These are phyloP conservation scores for Bretschneidera sinensis DNA, from an alignment of 345 rosid species.

Conservation along the genomic window DNA sequence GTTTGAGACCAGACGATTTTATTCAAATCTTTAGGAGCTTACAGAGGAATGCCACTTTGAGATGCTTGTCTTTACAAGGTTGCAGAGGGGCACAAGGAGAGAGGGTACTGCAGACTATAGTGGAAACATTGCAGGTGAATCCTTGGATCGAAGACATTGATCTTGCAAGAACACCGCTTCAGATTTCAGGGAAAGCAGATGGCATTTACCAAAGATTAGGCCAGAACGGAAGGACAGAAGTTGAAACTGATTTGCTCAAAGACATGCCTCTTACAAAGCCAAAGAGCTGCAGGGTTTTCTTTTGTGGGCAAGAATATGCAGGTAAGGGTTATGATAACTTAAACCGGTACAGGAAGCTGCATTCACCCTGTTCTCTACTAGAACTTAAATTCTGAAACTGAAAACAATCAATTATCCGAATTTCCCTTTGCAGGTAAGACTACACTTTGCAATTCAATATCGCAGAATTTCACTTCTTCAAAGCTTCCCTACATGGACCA, in stretches of 20 bases:
- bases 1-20: constrained; percentile 71
- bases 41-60: constrained; percentile 70
- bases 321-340: constrained; percentile 30
- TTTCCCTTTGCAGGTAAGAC: constrained; percentile 51
- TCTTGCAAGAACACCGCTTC: constrained; percentile 73
- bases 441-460: constrained; percentile 69
- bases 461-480: constrained; percentile 60
- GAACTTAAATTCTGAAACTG: neutral
- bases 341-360: neutral
- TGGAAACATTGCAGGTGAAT: constrained; percentile 76
- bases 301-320: constrained; percentile 93
- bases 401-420: neutral
- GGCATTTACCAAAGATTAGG: constrained; percentile 72
- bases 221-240: constrained; percentile 55
- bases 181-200: constrained; percentile 62
- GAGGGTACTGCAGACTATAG: constrained; percentile 51
- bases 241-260: constrained; percentile 59
- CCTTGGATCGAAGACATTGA: constrained; percentile 86
- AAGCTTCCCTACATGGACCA: constrained; percentile 75
- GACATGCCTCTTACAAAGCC: constrained; percentile 89
- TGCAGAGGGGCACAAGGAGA: constrained; percentile 87
- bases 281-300: constrained; percentile 74
- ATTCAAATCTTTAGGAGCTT: constrained; percentile 63
- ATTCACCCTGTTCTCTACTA: neutral
- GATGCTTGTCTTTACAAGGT: constrained; percentile 71